Evolutionary conservation across 257 asterid species (phyloP).

Genomic region (Lithospermum erythrorhizon): DNA sequence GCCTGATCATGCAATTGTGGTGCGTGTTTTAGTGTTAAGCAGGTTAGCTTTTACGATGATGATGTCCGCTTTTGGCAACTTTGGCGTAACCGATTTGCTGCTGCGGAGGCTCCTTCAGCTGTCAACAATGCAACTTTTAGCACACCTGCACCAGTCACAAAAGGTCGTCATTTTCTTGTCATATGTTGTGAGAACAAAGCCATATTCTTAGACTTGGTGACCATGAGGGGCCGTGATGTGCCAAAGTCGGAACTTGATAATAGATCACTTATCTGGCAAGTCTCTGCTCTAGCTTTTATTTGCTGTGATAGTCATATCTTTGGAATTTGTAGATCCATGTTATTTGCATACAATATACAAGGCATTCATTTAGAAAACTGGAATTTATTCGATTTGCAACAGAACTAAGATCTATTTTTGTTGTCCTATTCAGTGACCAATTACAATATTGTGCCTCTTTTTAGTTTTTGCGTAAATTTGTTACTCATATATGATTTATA

Average conservation of each 20-base stretch:
- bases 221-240: slow-evolving; percentile 98
- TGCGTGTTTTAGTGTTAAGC: slow-evolving; percentile 78
- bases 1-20: slow-evolving; percentile 28
- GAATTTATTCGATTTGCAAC: background rate
- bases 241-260: slow-evolving; percentile 97
- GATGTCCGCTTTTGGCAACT: slow-evolving; percentile 95
- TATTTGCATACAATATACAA: background rate
- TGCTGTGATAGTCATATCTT: background rate
- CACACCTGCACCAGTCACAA: slow-evolving; percentile 87
- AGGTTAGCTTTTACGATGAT: slow-evolving; percentile 95
- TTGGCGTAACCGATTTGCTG: slow-evolving; percentile 80
- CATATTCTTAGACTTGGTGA: slow-evolving; percentile 88
- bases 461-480: background rate
- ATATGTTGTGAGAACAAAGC: slow-evolving; percentile 97
- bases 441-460: background rate
- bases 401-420: background rate
- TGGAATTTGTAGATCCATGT: background rate
- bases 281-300: slow-evolving; percentile 5
- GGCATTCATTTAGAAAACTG: background rate
- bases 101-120: slow-evolving; percentile 92
- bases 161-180: slow-evolving; percentile 96
- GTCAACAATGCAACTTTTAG: slow-evolving; percentile 69
- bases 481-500: background rate
- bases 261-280: slow-evolving; percentile 82
- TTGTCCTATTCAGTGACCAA: background rate